These are phyloP conservation scores for Umbellularia californica DNA, from an alignment of 164 flowering plant genomes.

Conservation along the genomic window DNA sequence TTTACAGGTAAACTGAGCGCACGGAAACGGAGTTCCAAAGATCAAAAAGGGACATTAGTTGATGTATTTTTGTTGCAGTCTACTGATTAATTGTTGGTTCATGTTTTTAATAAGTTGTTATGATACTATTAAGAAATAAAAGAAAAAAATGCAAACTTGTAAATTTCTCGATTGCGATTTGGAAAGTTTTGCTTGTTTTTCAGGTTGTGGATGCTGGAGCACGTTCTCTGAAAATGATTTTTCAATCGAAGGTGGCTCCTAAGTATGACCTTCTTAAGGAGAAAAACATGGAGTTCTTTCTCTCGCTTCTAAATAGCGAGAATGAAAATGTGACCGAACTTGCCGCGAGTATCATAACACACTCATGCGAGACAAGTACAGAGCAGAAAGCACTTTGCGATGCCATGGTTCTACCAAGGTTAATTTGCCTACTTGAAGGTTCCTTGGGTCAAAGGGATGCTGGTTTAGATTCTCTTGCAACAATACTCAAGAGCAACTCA, in stretches of 20 bases:
- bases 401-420: slow-evolving; percentile 61
- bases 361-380: slow-evolving; percentile 64
- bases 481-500: slow-evolving; percentile 52
- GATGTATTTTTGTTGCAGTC: too few species aligned
- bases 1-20: too few species aligned
- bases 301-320: slow-evolving; percentile 61
- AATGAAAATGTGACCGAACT: slow-evolving; percentile 86
- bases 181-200: slow-evolving; percentile 1
- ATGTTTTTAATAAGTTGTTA: too few species aligned
- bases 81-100: too few species aligned
- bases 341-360: slow-evolving; percentile 80
- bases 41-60: too few species aligned
- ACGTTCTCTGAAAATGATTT: slow-evolving; percentile 83
- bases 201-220: slow-evolving; percentile 97
- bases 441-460: slow-evolving; percentile 76
- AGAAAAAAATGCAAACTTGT: too few species aligned
- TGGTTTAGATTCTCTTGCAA: slow-evolving; percentile 74
- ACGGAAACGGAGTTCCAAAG: too few species aligned
- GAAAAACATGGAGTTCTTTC: slow-evolving; percentile 57
- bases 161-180: too few species aligned
- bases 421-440: slow-evolving; percentile 60
- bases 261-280: slow-evolving; percentile 59
- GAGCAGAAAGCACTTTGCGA: slow-evolving; percentile 74
- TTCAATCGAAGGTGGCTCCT: slow-evolving; percentile 86
- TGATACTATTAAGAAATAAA: too few species aligned